Evolutionary conservation across 1,284 basidiomycete species (phyloP).

Genomic region (Rhodotorula sp.): DNA sequence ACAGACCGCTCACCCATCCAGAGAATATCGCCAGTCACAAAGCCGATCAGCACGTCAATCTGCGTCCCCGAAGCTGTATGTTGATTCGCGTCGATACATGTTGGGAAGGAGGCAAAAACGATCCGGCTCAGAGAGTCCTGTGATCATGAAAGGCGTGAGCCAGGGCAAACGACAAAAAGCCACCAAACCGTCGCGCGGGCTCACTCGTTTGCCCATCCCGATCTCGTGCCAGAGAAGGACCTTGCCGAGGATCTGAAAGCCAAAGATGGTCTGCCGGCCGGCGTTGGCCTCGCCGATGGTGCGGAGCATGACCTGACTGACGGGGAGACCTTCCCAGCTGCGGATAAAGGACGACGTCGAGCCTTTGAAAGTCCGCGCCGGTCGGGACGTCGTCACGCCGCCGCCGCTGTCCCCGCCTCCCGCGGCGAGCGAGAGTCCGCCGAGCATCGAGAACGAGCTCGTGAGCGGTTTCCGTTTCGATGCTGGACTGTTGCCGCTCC

Average conservation of each 20-base stretch:
- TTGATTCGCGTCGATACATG: constrained; percentile 82
- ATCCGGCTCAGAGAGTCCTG: constrained; percentile 84
- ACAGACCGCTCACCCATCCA: constrained; percentile 68
- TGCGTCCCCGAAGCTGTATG: constrained; percentile 72
- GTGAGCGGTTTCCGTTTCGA: constrained; percentile 30
- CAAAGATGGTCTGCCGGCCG: constrained; percentile 32
- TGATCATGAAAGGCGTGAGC: background rate
- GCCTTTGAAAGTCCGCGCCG: constrained; percentile 28
- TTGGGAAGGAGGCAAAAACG: constrained; percentile 80
- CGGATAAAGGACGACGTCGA: constrained; percentile 34
- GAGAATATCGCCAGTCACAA: constrained; percentile 85
- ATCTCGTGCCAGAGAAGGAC: constrained; percentile 31
- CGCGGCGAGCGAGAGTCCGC: constrained; percentile 18
- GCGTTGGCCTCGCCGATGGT: constrained; percentile 27
- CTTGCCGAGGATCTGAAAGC: constrained; percentile 31
- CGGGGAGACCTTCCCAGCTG: constrained; percentile 38
- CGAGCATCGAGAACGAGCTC: constrained; percentile 37
- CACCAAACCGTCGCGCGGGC: background rate
- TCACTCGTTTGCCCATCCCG: constrained; percentile 29
- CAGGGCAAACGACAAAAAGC: too few species aligned
- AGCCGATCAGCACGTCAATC: constrained; percentile 89
- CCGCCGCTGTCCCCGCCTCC: constrained; percentile 2
- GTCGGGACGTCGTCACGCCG: constrained; percentile 12
- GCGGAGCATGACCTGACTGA: constrained; percentile 22
- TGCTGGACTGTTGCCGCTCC: constrained; percentile 15